Conservation (phyloP, 768 basidiomycete species). For the Mycena sanguinolenta region DNA sequence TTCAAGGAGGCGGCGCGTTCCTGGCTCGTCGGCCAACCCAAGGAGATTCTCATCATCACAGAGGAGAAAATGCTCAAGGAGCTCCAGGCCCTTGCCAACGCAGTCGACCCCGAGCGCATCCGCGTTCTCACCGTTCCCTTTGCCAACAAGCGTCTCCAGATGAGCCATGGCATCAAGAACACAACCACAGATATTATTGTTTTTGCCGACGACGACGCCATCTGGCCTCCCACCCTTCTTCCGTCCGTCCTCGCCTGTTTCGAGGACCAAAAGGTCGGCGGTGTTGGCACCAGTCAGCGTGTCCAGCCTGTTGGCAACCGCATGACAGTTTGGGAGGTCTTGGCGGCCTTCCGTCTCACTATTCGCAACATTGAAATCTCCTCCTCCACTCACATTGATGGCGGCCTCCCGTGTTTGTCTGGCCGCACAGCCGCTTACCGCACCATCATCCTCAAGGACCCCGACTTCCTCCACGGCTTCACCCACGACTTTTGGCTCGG, state of each 20-base stretch:
- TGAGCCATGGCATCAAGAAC: slow-evolving; percentile 93
- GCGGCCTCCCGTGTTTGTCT: slow-evolving; percentile 91
- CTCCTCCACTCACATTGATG: slow-evolving; percentile 92
- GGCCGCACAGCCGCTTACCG: slow-evolving; percentile 95
- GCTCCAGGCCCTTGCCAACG: slow-evolving; percentile 88
- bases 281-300: slow-evolving; percentile 91
- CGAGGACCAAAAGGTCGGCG: slow-evolving; percentile 94
- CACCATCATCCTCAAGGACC: slow-evolving; percentile 94
- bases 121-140: slow-evolving; percentile 92
- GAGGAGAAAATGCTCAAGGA: slow-evolving; percentile 94
- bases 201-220: slow-evolving; percentile 95
- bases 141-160: slow-evolving; percentile 94
- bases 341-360: slow-evolving; percentile 92
- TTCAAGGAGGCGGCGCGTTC: slow-evolving; percentile 94
- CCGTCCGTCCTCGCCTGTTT: slow-evolving; percentile 92
- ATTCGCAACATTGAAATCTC: slow-evolving; percentile 96
- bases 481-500: slow-evolving; percentile 95
- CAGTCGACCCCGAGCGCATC: slow-evolving; percentile 87
- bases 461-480: slow-evolving; percentile 92
- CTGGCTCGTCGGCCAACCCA: slow-evolving; percentile 94
- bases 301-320: slow-evolving; percentile 82
- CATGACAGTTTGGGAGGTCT: slow-evolving; percentile 96
- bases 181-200: slow-evolving; percentile 94
- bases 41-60: slow-evolving; percentile 77
- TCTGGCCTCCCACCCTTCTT: slow-evolving; percentile 94